These are phyloP conservation scores for Brassica hybrid DNA, from an alignment of 441 rosid genomes.

Conservation along the genomic window DNA sequence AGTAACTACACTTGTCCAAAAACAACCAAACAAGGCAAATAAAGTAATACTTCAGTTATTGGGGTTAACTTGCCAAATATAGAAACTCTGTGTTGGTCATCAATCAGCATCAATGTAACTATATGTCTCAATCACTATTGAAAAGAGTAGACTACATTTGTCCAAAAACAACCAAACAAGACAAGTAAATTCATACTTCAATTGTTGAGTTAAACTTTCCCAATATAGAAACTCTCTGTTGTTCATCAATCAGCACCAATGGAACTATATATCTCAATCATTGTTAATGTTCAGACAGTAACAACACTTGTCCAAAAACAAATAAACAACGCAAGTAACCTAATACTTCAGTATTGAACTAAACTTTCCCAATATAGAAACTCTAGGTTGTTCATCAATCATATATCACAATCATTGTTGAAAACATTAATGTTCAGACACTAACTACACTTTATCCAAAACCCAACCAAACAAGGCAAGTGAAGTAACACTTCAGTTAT, in stretches of 20 bases:
- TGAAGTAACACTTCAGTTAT: neutral
- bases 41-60: neutral
- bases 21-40: constrained; percentile 11
- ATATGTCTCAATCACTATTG: neutral
- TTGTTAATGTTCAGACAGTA: neutral
- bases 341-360: neutral
- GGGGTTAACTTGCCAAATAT: neutral
- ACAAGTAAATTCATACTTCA: neutral
- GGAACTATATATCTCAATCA: neutral
- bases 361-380: constrained; percentile 2
- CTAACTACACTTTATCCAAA: constrained; percentile 15
- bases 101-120: constrained; percentile 4
- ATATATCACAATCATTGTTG: no score
- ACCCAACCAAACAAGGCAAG: constrained; percentile 8
- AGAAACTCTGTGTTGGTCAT: constrained; percentile 12
- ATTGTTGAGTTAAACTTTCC: neutral
- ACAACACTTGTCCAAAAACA: constrained; percentile 11
- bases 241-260: constrained; percentile 16
- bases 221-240: neutral
- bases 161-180: constrained; percentile 8
- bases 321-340: constrained; percentile 3
- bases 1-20: constrained; percentile 14
- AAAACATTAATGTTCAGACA: neutral
- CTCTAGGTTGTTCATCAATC: constrained; percentile 12
- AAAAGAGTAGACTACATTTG: constrained; percentile 6